Conservation (phyloP, 371 early-diverging fungal genomes). For the Apophysomyces sp. region DNA sequence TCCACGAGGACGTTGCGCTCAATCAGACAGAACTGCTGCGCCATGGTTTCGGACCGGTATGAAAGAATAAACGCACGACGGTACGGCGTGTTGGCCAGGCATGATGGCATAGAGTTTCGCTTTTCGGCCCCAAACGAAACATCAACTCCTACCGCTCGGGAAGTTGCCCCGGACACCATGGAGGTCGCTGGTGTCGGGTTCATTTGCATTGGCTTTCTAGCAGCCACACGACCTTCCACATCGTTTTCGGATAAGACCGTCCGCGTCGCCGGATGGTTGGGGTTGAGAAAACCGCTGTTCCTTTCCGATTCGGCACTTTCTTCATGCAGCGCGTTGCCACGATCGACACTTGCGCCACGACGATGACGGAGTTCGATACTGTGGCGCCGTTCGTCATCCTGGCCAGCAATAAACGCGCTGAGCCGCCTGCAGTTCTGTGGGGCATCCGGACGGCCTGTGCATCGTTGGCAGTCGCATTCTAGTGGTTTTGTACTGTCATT, state of each 20-base stretch:
- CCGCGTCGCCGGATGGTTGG: background rate
- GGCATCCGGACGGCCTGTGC: constrained; percentile 14
- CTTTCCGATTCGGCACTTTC: background rate
- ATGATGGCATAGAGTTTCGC: background rate
- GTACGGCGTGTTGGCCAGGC: background rate
- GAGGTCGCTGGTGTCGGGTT: background rate
- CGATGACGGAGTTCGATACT: constrained; percentile 33
- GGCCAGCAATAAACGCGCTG: constrained; percentile 14
- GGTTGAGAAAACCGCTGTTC: background rate
- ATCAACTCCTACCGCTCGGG: background rate
- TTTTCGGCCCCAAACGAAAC: background rate
- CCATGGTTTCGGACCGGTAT: constrained; percentile 54
- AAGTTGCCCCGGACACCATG: background rate
- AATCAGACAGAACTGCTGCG: constrained; percentile 63
- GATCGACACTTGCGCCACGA: constrained; percentile 34
- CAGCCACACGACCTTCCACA: background rate
- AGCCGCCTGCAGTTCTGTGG: constrained; percentile 19
- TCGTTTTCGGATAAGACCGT: background rate
- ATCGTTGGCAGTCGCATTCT: constrained; percentile 19
- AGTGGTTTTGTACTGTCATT: constrained; percentile 12
- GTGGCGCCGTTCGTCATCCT: constrained; percentile 24
- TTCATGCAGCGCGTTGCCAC: background rate
- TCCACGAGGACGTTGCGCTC: constrained; percentile 58
- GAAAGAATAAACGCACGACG: constrained; percentile 41
- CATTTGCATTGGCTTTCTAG: too few relatives aligned